Evolutionary conservation across 2,329 filamentous ascomycete genomes (phyloP), one percentile per base, ranked within the genome.

Genomic region (Davidsoniella australis): DNA sequence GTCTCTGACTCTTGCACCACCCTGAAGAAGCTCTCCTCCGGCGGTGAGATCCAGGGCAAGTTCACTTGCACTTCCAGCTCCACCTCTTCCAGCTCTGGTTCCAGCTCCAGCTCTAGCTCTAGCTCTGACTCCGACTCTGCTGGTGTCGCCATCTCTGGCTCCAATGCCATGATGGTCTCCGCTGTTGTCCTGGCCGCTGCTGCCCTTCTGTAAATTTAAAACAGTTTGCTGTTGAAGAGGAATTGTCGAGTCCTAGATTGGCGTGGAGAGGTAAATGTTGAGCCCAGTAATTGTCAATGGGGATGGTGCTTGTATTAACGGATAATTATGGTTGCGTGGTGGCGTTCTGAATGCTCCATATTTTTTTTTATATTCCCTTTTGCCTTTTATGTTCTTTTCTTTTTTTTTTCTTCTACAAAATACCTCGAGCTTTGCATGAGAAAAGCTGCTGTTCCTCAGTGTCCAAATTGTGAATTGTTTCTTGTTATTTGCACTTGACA

Each of bases 1-100:
- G 78, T 85, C 55, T 55, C 56, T 52, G 59, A 63, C 51, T 76
- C 65, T 23, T 77, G 83, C 70, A 61, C 64, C 47, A 56, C 61
- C 29, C 75, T 82, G 62, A 62, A 75, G 52, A 59, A 68, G 54
- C 61, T 70, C 36, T 58, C 62, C 26, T 61, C 62, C 41, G 55
- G 56, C 53, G 64, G 64, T 56, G 52, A 62, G 49, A 63, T 73
- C 55, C 67, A 69, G 62, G 75, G 74, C 56, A 62, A 62, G 55
- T 68, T 62, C 58, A 63, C 58, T 29, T 79, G 75, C 68, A 63
- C 63, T 24, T 51, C 52, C 7, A 66, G 66, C 59, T 66, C 73
- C 61, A 70, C 72, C 60, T 62, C 63, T 45, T 56, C 55, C 47
- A 45, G 45, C 38, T 41, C 41, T 20, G 29, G 43, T 42, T 43